A percentile compares a stretch with the other conserved stretches of the same genome.
Evolutionary conservation across 1,284 basidiomycete genomes (phyloP).

Genomic region (Cryptococcus maquisensis): DNA sequence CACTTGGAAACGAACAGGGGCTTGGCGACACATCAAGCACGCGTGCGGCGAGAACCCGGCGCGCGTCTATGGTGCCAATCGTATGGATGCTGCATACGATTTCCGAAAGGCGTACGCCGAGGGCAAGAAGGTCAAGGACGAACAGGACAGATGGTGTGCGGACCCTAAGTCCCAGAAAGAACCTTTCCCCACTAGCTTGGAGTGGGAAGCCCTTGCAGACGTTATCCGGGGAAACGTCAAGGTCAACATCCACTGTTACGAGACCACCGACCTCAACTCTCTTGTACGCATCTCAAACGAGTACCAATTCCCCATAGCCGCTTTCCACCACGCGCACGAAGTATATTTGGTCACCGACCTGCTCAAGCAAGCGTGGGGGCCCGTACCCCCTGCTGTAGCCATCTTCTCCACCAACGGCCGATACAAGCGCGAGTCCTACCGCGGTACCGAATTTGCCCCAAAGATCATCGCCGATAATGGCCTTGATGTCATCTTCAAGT

Average conservation of each 20-base stretch:
- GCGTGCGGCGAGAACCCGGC: conserved; percentile 54
- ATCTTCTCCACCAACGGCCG: conserved; percentile 62
- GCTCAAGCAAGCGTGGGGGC: conserved; percentile 67
- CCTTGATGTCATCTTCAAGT: conserved; percentile 63
- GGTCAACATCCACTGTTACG: conserved; percentile 76
- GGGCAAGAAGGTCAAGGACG: conserved; percentile 66
- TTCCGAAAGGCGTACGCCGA: conserved; percentile 63
- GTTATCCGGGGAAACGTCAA: conserved; percentile 64
- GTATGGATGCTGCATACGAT: conserved; percentile 59
- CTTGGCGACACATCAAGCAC: conserved; percentile 48
- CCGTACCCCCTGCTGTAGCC: conserved; percentile 62
- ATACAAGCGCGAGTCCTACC: conserved; percentile 53
- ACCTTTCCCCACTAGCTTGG: conserved; percentile 68
- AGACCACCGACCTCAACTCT: conserved; percentile 68
- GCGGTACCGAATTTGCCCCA: conserved; percentile 79
- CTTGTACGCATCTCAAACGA: conserved; percentile 65
- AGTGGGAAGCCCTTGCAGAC: conserved; percentile 82
- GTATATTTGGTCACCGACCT: conserved; percentile 77
- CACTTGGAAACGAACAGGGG: conserved; percentile 37
- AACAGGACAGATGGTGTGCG: conserved; percentile 65
- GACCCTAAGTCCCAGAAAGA: conserved; percentile 52
- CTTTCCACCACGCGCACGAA: conserved; percentile 83
- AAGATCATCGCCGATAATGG: conserved; percentile 71
- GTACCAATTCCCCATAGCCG: conserved; percentile 65
- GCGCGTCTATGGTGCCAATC: conserved; percentile 51